Evolutionary conservation across 371 early-diverging fungal genomes (phyloP), one percentile per base, ranked within the genome.

Genomic region (Funneliformis caledonium): DNA sequence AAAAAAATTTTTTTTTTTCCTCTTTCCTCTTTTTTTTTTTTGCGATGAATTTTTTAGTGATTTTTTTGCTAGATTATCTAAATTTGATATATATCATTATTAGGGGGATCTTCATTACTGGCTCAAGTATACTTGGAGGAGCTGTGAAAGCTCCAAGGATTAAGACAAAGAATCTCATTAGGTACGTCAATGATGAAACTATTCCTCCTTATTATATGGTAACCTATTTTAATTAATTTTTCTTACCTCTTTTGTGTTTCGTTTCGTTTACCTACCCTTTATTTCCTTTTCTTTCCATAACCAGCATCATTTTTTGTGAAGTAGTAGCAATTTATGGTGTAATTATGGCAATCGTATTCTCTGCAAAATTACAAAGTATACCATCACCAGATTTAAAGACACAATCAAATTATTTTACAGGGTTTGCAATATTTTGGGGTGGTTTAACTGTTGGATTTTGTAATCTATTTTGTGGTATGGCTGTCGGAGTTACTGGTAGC

Each of bases 251-350:
- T 67, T 26, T 8, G 7, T 62, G 9, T 61, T 77, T 70, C 33
- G 12, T 65, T 42, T 14, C 60, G 26, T 26, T 26, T 26, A 26
- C 26, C 26, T 26, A 26, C 26, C 26, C 26, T 26, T 26, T 26
- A 26, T 48, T 77, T 26, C 16, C 14, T 9, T 59, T 59, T 59
- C n/a, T 19, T 59, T 59, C 0, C 59, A 59, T 42, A 19, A 59
- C 26, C 78, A 92, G 96, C 81, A 96, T 99, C 81, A 97, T 98
- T 87, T 98, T 99, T 84, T 99, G 98, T 88, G 99, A 99, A 88
- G 99, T 97, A 81, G 99, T 98, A 10, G 99, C 98, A 81, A 98
- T 98, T 82, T 98, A 98, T 85, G 99, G 99, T 80, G 92, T 98
- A 73, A 97, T 98, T 84, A 96, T 98, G 92, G 96, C 97, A 64